A percentile compares a stretch with the other conserved stretches of the same genome.
Evolutionary conservation across 495 filamentous ascomycete genomes (phyloP).

Genomic region (Oleoguttula mirabilis): DNA sequence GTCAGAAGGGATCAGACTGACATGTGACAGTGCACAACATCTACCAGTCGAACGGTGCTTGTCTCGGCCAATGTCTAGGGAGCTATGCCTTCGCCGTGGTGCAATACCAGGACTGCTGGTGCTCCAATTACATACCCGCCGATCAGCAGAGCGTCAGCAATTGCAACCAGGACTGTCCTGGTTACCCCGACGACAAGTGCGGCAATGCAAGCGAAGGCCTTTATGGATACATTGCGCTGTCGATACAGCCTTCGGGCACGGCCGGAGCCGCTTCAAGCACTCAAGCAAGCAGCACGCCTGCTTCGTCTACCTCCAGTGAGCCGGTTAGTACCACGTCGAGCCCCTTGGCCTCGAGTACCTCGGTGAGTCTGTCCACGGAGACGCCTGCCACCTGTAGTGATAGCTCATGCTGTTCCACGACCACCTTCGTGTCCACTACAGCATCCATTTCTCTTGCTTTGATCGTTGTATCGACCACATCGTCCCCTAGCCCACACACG

Average conservation of each 20-base stretch:
- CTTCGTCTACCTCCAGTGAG: neutral
- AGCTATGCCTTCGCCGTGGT: conserved; percentile 58
- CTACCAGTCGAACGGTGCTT: conserved; percentile 58
- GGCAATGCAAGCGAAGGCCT: conserved; percentile 42
- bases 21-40: conserved; percentile 35
- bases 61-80: conserved; percentile 39
- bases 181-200: conserved; percentile 53
- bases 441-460: neutral
- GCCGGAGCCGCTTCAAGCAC: conserved; percentile 8
- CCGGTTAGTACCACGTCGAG: conserved; percentile 4
- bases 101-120: conserved; percentile 58
- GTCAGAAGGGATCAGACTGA: neutral
- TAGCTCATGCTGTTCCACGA: neutral
- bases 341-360: neutral
- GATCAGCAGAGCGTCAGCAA: conserved; percentile 32
- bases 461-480: no score
- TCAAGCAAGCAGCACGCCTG: conserved; percentile 5
- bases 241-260: conserved; percentile 39
- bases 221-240: conserved; percentile 49
- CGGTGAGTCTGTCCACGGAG: neutral
- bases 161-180: conserved; percentile 52
- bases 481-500: no score
- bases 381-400: neutral
- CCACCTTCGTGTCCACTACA: neutral
- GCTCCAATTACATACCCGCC: conserved; percentile 54